These are phyloP conservation scores for Penicillium daleae DNA, from an alignment of 495 filamentous ascomycete species.

Conservation along the genomic window DNA sequence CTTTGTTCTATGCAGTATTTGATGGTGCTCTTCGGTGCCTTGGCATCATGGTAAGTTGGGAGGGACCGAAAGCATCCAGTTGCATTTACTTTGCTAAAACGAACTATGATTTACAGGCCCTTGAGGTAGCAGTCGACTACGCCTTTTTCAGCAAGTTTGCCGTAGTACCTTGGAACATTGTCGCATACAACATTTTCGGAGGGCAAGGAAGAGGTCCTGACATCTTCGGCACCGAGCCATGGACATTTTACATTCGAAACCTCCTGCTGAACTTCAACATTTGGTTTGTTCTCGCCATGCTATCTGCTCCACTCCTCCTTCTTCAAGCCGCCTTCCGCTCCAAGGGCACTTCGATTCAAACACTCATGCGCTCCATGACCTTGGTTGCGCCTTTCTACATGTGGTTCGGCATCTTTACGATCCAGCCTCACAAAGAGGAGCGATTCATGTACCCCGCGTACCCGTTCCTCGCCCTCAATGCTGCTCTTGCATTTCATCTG, in stretches of 20 bases:
- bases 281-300: slow-evolving; percentile 85
- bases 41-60: slow-evolving; percentile 71
- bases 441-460: slow-evolving; percentile 98
- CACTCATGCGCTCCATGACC: slow-evolving; percentile 68
- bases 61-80: neutral
- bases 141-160: slow-evolving; percentile 81
- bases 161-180: slow-evolving; percentile 87
- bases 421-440: slow-evolving; percentile 97
- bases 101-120: slow-evolving; percentile 37
- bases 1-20: slow-evolving; percentile 58
- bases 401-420: slow-evolving; percentile 89
- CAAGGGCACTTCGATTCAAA: slow-evolving; percentile 46
- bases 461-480: slow-evolving; percentile 89
- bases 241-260: slow-evolving; percentile 95
- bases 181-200: slow-evolving; percentile 93
- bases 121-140: slow-evolving; percentile 69
- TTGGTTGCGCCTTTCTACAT: slow-evolving; percentile 87
- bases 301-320: slow-evolving; percentile 64
- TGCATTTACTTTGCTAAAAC: slow-evolving; percentile 26
- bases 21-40: slow-evolving; percentile 70
- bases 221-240: slow-evolving; percentile 95
- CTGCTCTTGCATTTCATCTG: slow-evolving; percentile 82
- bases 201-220: slow-evolving; percentile 77
- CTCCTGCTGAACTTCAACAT: slow-evolving; percentile 92
- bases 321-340: slow-evolving; percentile 51